These are phyloP conservation scores for Phellopilus nigrolimitatus DNA, from an alignment of 1,284 basidiomycete species.

Conservation along the genomic window DNA sequence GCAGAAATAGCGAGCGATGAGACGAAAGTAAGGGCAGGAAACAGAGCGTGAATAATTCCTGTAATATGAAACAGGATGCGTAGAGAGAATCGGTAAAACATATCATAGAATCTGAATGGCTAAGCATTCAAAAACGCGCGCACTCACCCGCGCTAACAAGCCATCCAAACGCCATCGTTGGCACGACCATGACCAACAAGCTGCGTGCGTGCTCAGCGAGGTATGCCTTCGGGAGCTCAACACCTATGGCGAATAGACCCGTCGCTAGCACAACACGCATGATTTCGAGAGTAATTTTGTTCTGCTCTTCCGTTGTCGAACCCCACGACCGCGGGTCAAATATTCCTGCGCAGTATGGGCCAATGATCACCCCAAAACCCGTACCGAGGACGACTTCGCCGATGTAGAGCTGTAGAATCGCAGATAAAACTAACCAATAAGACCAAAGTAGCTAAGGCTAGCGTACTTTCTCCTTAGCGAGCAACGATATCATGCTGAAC, in stretches of 20 bases:
- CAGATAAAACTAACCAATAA: neutral
- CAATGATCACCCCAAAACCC: slow-evolving; percentile 66
- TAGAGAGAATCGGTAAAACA: neutral
- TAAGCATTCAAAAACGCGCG: neutral
- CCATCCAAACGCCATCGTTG: slow-evolving; percentile 80
- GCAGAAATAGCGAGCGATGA: slow-evolving; percentile 85
- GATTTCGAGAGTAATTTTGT: slow-evolving; percentile 74
- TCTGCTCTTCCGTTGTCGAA: slow-evolving; percentile 28
- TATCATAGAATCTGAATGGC: neutral
- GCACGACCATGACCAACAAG: slow-evolving; percentile 61
- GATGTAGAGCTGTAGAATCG: slow-evolving; percentile 60
- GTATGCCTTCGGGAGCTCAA: slow-evolving; percentile 66
- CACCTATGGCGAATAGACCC: slow-evolving; percentile 69
- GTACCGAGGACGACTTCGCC: slow-evolving; percentile 94
- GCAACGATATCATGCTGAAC: slow-evolving; percentile 79
- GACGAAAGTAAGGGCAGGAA: slow-evolving; percentile 65
- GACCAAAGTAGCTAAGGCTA: neutral
- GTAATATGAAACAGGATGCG: slow-evolving; percentile 1
- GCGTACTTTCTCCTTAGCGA: slow-evolving; percentile 73
- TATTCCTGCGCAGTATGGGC: slow-evolving; percentile 70
- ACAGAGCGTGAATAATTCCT: slow-evolving; percentile 61
- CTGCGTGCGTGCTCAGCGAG: slow-evolving; percentile 57
- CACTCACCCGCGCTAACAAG: slow-evolving; percentile 54
- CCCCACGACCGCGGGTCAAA: slow-evolving; percentile 84
- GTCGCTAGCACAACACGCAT: slow-evolving; percentile 66